Conservation (phyloP, 164 flowering plant genomes). For the Buxus sempervirens region DNA sequence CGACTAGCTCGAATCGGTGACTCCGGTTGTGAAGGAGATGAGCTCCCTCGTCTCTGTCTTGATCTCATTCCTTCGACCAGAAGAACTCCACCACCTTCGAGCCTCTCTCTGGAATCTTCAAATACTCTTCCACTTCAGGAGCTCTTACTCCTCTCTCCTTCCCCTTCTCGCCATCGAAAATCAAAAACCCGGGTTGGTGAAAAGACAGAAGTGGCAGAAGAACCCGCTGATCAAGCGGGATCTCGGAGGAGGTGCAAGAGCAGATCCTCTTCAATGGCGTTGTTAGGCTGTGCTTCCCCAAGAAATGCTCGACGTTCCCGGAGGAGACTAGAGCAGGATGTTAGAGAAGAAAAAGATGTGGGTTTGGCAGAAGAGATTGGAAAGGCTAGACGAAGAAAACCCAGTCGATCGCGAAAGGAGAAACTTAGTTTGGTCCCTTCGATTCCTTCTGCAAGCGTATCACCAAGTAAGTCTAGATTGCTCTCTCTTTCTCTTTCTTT, state of each 20-base stretch:
- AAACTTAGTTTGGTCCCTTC: conserved; percentile 35
- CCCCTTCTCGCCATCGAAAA: conserved; percentile 44
- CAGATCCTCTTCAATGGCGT: conserved; percentile 30
- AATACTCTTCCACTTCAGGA: conserved; percentile 41
- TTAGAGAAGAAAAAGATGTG: conserved; percentile 55
- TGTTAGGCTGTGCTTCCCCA: conserved; percentile 56
- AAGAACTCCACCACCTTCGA: conserved; percentile 15
- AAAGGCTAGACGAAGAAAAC: conserved; percentile 48
- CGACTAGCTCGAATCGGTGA: conserved; percentile 32
- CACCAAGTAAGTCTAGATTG: conserved; percentile 37
- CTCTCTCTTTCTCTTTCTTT: neutral
- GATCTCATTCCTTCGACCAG: conserved; percentile 31
- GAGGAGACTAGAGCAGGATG: conserved; percentile 48
- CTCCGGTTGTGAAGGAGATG: conserved; percentile 9
- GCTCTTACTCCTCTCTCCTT: conserved; percentile 63
- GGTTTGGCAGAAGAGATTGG: conserved; percentile 48
- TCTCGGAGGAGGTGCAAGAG: conserved; percentile 48
- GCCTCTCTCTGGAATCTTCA: conserved; percentile 21
- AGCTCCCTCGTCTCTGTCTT: conserved; percentile 2
- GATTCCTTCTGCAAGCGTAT: conserved; percentile 29
- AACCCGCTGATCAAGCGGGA: conserved; percentile 29
- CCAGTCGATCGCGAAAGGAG: conserved; percentile 51
- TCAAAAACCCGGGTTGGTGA: conserved; percentile 52
- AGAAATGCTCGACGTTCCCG: conserved; percentile 46
- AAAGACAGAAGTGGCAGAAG: conserved; percentile 44